Conservation (phyloP, 805 yeast genomes). For the Cyberlindnera bimundalis region DNA sequence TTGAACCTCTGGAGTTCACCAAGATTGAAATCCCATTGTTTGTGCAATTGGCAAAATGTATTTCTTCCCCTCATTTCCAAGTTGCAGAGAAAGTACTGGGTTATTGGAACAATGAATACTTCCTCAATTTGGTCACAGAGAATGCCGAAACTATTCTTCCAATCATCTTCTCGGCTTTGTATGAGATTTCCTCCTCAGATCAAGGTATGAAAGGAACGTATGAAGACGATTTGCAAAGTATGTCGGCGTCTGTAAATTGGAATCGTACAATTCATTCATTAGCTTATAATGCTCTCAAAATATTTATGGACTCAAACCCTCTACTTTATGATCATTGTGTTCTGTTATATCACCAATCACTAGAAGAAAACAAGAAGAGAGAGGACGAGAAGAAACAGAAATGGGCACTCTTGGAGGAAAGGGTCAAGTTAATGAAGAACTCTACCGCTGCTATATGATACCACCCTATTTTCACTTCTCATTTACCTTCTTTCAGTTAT, state of each 20-base stretch:
- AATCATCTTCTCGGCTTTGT: slow-evolving; percentile 83
- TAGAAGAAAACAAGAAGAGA: slow-evolving; percentile 67
- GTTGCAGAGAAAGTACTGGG: slow-evolving; percentile 93
- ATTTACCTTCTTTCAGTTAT: background rate
- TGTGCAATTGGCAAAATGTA: slow-evolving; percentile 91
- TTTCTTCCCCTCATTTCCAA: slow-evolving; percentile 93
- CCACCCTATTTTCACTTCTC: background rate
- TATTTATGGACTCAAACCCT: slow-evolving; percentile 89
- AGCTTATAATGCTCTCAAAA: slow-evolving; percentile 87
- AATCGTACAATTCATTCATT: slow-evolving; percentile 88
- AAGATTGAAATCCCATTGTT: slow-evolving; percentile 91
- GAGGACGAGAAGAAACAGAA: slow-evolving; percentile 60
- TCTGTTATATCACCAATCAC: slow-evolving; percentile 74
- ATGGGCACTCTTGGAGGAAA: slow-evolving; percentile 67
- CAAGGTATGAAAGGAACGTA: slow-evolving; percentile 14
- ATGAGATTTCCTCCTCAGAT: slow-evolving; percentile 60
- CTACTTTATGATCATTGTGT: slow-evolving; percentile 89
- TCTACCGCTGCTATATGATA: slow-evolving; percentile 3
- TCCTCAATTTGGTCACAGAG: slow-evolving; percentile 84
- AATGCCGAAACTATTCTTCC: slow-evolving; percentile 91
- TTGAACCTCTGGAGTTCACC: slow-evolving; percentile 88
- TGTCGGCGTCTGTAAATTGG: slow-evolving; percentile 64
- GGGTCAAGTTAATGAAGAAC: slow-evolving; percentile 36
- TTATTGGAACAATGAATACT: slow-evolving; percentile 93
- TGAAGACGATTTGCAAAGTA: slow-evolving; percentile 20